These are phyloP conservation scores for Populus davidiana DNA, from an alignment of 345 rosid species.

Conservation along the genomic window DNA sequence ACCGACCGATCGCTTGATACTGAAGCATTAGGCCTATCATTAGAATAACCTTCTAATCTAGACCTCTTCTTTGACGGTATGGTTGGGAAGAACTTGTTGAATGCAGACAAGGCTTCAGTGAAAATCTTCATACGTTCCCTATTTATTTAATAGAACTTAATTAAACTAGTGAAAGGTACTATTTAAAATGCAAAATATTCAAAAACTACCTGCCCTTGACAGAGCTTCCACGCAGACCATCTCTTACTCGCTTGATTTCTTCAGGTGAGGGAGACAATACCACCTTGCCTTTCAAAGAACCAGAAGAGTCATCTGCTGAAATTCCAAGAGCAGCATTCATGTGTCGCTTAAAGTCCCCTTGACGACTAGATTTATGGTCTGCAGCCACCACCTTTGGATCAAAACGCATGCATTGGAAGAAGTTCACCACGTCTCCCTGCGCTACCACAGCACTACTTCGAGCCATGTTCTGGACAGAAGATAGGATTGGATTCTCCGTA, in stretches of 20 bases:
- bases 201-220: slow-evolving; percentile 81
- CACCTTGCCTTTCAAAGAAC: slow-evolving; percentile 57
- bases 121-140: slow-evolving; percentile 78
- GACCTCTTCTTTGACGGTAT: slow-evolving; percentile 84
- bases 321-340: slow-evolving; percentile 69
- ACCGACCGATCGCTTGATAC: slow-evolving; percentile 59
- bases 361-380: slow-evolving; percentile 72
- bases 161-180: slow-evolving; percentile 23
- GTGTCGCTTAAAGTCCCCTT: slow-evolving; percentile 66
- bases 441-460: slow-evolving; percentile 60
- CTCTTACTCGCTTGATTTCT: slow-evolving; percentile 69
- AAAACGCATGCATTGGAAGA: slow-evolving; percentile 69
- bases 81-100: slow-evolving; percentile 72
- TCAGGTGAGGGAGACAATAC: slow-evolving; percentile 54
- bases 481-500: slow-evolving; percentile 58
- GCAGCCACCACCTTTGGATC: slow-evolving; percentile 72
- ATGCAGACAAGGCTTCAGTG: slow-evolving; percentile 73
- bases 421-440: slow-evolving; percentile 66
- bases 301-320: slow-evolving; percentile 69
- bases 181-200: slow-evolving; percentile 18
- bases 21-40: slow-evolving; percentile 51
- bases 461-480: slow-evolving; percentile 65
- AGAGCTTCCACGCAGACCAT: slow-evolving; percentile 59
- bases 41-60: slow-evolving; percentile 61
- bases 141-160: slow-evolving; percentile 35